Conservation (phyloP, 805 yeast species). For the Monosporozyma aerobia region DNA sequence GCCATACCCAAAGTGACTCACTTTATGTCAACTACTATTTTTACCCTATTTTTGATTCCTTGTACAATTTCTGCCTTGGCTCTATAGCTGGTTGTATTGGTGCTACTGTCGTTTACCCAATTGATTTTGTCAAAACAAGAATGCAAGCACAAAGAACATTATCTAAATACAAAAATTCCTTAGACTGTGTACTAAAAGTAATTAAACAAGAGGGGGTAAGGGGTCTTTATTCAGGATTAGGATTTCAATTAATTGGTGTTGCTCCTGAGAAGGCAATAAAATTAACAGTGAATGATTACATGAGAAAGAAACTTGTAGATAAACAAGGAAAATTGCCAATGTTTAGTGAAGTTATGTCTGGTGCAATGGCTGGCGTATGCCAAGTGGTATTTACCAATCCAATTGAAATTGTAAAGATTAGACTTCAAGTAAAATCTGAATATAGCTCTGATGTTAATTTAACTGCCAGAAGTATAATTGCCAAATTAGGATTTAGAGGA, state of each 20-base stretch:
- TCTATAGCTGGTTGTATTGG: constrained; percentile 97
- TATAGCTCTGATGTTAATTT: constrained; percentile 31
- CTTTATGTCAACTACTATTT: constrained; percentile 32
- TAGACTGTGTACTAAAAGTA: constrained; percentile 80
- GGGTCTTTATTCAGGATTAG: constrained; percentile 87
- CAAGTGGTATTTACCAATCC: constrained; percentile 96
- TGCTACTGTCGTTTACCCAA: constrained; percentile 96
- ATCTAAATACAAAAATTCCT: constrained; percentile 63
- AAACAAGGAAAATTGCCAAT: constrained; percentile 39
- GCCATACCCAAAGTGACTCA: constrained; percentile 21
- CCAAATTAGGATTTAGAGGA: constrained; percentile 73
- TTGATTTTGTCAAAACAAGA: constrained; percentile 90
- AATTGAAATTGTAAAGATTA: constrained; percentile 86
- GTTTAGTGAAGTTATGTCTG: constrained; percentile 71
- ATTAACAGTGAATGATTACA: constrained; percentile 84
- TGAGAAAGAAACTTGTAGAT: constrained; percentile 63
- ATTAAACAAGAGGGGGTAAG: constrained; percentile 64
- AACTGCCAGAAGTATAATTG: constrained; percentile 53
- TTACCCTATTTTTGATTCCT: constrained; percentile 70
- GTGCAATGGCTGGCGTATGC: constrained; percentile 92
- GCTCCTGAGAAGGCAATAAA: constrained; percentile 98
- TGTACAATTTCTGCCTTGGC: constrained; percentile 81
- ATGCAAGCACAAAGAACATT: constrained; percentile 89
- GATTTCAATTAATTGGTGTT: constrained; percentile 92
- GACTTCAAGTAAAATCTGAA: constrained; percentile 90